Percentiles rank a stretch among this genome's conserved stretches.
phyloP scores from a whole-genome alignment of 306 rosid species.

The Acacia acuminata region DNA sequence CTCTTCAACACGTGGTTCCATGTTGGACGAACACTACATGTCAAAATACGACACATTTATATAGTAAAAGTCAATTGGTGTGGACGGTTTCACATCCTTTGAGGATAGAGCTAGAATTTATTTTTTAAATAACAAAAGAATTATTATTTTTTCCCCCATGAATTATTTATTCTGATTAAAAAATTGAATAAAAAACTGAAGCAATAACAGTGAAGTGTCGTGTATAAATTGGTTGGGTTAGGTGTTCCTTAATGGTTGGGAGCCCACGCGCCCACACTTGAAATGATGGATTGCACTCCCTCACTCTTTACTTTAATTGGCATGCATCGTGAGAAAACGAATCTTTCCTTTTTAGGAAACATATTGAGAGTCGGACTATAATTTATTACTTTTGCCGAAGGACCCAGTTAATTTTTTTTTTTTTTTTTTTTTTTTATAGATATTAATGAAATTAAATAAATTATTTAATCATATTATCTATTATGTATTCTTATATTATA shows the following conservation, averaged over 20 bases:
- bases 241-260: conserved; percentile 23
- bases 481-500: too few relatives aligned
- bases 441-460: too few relatives aligned
- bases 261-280: conserved; percentile 45
- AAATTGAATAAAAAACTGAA: not conserved
- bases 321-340: conserved; percentile 13
- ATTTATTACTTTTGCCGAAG: too few relatives aligned
- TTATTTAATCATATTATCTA: too few relatives aligned
- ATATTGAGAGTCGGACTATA: not conserved
- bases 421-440: too few relatives aligned
- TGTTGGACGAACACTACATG: not conserved
- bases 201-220: not conserved
- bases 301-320: conserved; percentile 15
- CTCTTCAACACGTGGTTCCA: not conserved
- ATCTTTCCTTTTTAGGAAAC: conserved; percentile 58
- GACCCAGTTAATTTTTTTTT: too few relatives aligned
- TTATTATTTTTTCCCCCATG: not conserved
- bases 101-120: not conserved
- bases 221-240: not conserved
- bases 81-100: not conserved
- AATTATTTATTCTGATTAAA: conserved; percentile 21
- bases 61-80: not conserved
- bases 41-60: not conserved
- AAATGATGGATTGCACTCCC: conserved; percentile 10
- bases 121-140: too few relatives aligned